Base-by-base conservation (phyloP, 2,329 filamentous ascomycete genomes). In the Hypoxylon sp. region DNA sequence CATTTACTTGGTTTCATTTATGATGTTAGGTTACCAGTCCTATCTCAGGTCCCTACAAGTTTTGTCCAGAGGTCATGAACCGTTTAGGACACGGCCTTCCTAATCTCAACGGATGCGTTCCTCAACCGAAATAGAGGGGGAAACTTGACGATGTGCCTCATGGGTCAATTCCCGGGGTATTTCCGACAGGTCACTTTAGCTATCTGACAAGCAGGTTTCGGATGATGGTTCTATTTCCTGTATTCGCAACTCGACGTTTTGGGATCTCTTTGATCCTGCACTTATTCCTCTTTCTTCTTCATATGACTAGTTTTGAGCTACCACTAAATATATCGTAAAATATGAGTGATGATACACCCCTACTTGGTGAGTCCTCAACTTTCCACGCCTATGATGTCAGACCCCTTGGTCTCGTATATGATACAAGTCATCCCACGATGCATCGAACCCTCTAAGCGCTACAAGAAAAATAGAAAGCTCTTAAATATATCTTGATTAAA, bases 311-410 rank as follows among this genome's bases (percentile, higher is more conserved):
- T 25, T 20, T 34, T 4, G 16, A 17, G 1, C 30, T 9, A 5
- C 8, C 21, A 5, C 7, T 27, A 21, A 12, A 16, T 8, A 31
- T 37, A 36, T 17, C 36, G 20, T 26, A 7, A 23, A 34, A 25
- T 7, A 65, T 65, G 62, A 54, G 56, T 31, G 61, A 57, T 19
- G 36, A 52, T 20, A 59, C 59, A n/a, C 61, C 63, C 23, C 43
- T 65, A 19, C 54, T 58, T 15, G 56, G 63, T 64, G 49, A 53
- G 63, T 61, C 30, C 7, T 7, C 23, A 31, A 44, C 29, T 46
- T 42, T 29, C 12, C 5, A 23, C 15, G 20, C 12, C 43, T 7
- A 32, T 27, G 37, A 52, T 41, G 50, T 51, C 42, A 38, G 46
- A 57, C 41, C n/a, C n/a, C n/a, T n/a, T n/a, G n/a, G n/a, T n/a